Base-by-base conservation (phyloP, 2,329 filamentous ascomycete species). In the Neofusicoccum laricinum region DNA sequence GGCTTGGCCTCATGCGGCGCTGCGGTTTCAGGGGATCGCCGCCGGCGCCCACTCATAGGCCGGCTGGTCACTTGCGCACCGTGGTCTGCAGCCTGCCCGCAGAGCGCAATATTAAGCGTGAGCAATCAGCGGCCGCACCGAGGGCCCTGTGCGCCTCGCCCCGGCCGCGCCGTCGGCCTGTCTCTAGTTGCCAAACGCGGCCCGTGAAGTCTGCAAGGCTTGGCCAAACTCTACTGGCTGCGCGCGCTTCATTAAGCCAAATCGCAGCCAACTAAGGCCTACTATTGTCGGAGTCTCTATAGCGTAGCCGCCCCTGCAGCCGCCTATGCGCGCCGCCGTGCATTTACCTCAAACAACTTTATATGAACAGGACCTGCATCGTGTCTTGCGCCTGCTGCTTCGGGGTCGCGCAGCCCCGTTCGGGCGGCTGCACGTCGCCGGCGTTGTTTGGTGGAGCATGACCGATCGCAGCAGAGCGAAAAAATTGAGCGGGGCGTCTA, bases 141-240 rank as follows among this genome's bases (percentile, higher is more conserved):
- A 3, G 12, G 6, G 15, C 25, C 46, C 25, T 49, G 46, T 5
- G 14, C 53, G 38, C 14, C 25, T 6, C 53, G 36, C 53, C 19
- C 53, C 51, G 38, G 53, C 36, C 46, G 21, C 53, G 36, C 25
- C 38, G 36, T 4, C 53, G 38, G 21, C 15, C 53, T 38, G 53
- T 5, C 5, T 30, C 4, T 30, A 30, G 25, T 30, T 30, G 25
- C 25, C 25, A 30, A 30, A 25, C 7, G 15, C 57, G 57, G 57
- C 15, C 57, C 57, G 57, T 40, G 17, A 19, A 61, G 45, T 21
- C 25, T 61, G 21, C n/a, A 34, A 36, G 57, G 57, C 57, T 57
- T 58, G 45, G 57, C 57, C 43, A 21, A 40, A 48, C 57, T 57
- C 32, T 51, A 50, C 46, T 57, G 61, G 61, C 40, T 63, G 46